These are phyloP conservation scores for Spathaspora gorwiae DNA, from an alignment of 805 yeast genomes.

Conservation along the genomic window DNA sequence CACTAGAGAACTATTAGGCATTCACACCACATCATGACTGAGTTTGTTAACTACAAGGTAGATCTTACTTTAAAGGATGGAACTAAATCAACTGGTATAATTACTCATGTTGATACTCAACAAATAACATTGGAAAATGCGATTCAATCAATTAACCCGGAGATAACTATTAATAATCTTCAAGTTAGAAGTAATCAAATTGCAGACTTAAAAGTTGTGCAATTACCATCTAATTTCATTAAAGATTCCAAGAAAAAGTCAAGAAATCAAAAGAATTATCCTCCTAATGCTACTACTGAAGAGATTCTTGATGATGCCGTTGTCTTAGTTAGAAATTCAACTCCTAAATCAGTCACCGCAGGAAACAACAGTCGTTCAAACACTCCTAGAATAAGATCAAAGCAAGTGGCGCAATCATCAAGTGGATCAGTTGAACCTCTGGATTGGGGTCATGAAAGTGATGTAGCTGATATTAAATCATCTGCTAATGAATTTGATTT, in stretches of 20 bases:
- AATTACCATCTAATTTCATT: conserved; percentile 39
- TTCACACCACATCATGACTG: conserved; percentile 22
- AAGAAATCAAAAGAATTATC: not conserved
- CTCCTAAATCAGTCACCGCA: not conserved
- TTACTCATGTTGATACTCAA: conserved; percentile 27
- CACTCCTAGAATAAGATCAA: not conserved
- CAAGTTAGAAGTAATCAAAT: conserved; percentile 36
- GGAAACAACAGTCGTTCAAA: conserved; percentile 1
- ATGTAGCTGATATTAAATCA: conserved; percentile 40
- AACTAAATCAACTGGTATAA: conserved; percentile 27
- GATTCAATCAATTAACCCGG: conserved; percentile 11
- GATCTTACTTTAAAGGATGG: conserved; percentile 37
- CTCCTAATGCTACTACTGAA: not conserved
- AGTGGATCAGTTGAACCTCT: conserved; percentile 4
- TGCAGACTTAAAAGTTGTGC: conserved; percentile 52
- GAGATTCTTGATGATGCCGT: not conserved
- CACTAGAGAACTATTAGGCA: too few relatives aligned
- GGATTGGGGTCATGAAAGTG: conserved; percentile 36
- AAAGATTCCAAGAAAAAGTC: not conserved
- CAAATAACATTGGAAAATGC: conserved; percentile 24
- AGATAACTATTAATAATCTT: conserved; percentile 8
- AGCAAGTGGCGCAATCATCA: conserved; percentile 8
- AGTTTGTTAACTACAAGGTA: conserved; percentile 39
- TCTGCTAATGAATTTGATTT: conserved; percentile 70
- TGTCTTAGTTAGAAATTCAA: not conserved